Base-by-base conservation (phyloP, 2,329 filamentous ascomycete genomes). In the Fonsecaea erecta region DNA sequence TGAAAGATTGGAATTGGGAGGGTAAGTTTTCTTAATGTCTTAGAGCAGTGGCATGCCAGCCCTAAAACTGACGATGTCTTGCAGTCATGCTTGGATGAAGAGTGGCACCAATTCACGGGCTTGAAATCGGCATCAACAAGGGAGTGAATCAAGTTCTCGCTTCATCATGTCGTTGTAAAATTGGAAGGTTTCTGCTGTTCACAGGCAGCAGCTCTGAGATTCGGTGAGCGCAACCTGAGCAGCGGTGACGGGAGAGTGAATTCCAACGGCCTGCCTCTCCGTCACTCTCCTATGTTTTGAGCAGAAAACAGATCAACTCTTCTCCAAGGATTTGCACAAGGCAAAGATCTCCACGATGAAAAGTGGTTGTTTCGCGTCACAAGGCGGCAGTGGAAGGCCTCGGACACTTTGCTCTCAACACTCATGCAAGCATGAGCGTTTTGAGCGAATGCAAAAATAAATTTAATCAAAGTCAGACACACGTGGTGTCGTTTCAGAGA, bases 401-500 rank as follows among this genome's bases (percentile, higher is more conserved):
- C 84, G 86, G 87, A 90, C 88, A 91, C 88, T 79, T 85, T 90
- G 86, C 78, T 74, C 75, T 75, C 72, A 76, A 77, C 77, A 63
- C 84, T 46, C 6, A 83, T 80, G 88, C 89, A 90, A 91, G 89
- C 88, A 83, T 86, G 88, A 85, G 88, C 84, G 57, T 8, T 32
- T 35, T 28, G 37, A 59, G 73, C 77, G 75, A 76, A 73, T 84
- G 71, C 65, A 73, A 56, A 89, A 90, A 93, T 91, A 85, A 84
- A 88, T 87, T 86, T 91, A 93, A 93, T 91, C 88, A 86, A 83
- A 83, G 85, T 85, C 59, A 86, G 83, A 83, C 82, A 82, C 83
- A 86, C 83, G 82, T 90, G 85, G 87, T 84, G 83, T 83, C 84
- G 85, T 92, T 91, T 90, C 89, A 93, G 90, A 90, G 88, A 92